Evolutionary conservation across 495 filamentous ascomycete genomes (phyloP), one percentile per base, ranked within the genome.

Genomic region (Neurospora tetraspora): DNA sequence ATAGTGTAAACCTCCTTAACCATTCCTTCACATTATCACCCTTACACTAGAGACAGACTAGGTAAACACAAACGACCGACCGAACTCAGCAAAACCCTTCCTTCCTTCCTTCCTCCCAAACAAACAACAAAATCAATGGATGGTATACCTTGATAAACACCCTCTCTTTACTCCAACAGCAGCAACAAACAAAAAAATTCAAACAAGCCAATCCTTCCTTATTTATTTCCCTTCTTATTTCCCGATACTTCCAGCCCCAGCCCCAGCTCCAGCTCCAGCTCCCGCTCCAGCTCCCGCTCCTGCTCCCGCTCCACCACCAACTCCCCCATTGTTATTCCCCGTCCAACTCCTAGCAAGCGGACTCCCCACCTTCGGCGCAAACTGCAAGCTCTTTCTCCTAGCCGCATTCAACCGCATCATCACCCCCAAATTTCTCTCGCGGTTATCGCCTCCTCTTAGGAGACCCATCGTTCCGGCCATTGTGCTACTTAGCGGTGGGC

Each of bases 321-420:
- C 27, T 16, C 53, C 27, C 18, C 53, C 27, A 27, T 61, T 61
- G 6, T 53, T 45, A 3, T 78, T 27, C 6, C 53, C 53, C 11
- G 53, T 80, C 83, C 83, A 85, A 18, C 82, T 79, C 77, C 82
- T 86, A 18, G 88, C 85, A 73, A 97, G 82, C 3, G 92, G 93
- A 80, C 94, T 97, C 12, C 88, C 90, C 68, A 94, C 82, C 78
- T 90, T 89, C 6, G 93, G 93, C 59, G 92, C 91, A 82, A 89
- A 94, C 75, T 94, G 92, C 81, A 93, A 79, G 77, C 91, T 97
- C 87, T 94, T 94, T 53, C 94, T 85, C 69, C 92, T 83, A 1
- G 92, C 93, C 43, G 90, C 88, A 83, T 93, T 88, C 72, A 97
- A 80, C 68, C 90, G 86, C 81, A 89, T 84, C 73, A 90, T 83